Evolutionary conservation across 495 filamentous ascomycete species (phyloP).

Genomic region (Penicillium mononematosum): DNA sequence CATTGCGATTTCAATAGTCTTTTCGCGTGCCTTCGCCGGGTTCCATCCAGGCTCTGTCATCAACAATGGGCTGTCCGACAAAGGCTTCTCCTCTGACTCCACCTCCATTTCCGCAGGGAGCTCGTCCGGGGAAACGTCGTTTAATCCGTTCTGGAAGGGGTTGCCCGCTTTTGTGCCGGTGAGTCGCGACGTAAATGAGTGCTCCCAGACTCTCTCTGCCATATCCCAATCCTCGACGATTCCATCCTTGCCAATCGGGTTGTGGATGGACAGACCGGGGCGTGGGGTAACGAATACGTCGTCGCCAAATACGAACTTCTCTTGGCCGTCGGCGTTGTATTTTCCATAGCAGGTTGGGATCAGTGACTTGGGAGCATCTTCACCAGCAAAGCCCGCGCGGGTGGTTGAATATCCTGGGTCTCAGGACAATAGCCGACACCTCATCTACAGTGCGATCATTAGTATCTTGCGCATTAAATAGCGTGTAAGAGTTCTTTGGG

Average conservation of each 20-base stretch:
- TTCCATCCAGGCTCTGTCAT: slow-evolving; percentile 97
- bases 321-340: slow-evolving; percentile 52
- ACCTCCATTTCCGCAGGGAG: slow-evolving; percentile 67
- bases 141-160: slow-evolving; percentile 71
- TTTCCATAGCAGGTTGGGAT: slow-evolving; percentile 83
- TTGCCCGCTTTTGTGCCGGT: slow-evolving; percentile 63
- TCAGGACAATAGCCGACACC: slow-evolving; percentile 92
- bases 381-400: slow-evolving; percentile 94
- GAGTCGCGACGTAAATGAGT: slow-evolving; percentile 72
- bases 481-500: background rate
- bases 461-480: slow-evolving; percentile 8
- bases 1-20: slow-evolving; percentile 90
- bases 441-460: slow-evolving; percentile 62
- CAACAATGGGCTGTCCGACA: slow-evolving; percentile 85
- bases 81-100: slow-evolving; percentile 71
- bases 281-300: slow-evolving; percentile 77
- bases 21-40: slow-evolving; percentile 78
- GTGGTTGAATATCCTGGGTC: slow-evolving; percentile 88
- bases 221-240: slow-evolving; percentile 96
- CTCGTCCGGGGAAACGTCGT: slow-evolving; percentile 59
- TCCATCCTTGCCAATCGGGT: slow-evolving; percentile 87
- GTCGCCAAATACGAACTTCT: slow-evolving; percentile 76
- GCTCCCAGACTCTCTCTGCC: slow-evolving; percentile 87
- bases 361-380: slow-evolving; percentile 94
- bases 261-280: slow-evolving; percentile 73